Conservation (phyloP, 768 basidiomycete species). For the Rhizopogon vulgaris region DNA sequence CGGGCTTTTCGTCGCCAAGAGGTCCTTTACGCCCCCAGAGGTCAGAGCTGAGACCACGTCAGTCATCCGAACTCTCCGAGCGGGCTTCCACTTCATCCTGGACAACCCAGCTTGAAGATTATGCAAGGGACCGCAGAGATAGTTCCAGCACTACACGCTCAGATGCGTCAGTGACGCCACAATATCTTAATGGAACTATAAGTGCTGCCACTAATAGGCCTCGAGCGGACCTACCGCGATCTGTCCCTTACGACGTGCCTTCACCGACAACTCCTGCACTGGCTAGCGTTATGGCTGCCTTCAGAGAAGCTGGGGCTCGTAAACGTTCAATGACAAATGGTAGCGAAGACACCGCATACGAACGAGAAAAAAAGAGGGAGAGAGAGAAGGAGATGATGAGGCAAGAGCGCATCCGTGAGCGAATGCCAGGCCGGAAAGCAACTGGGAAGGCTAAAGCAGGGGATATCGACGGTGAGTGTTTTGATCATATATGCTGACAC, state of each 20-base stretch:
- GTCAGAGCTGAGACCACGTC: conserved; percentile 56
- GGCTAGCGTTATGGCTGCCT: conserved; percentile 58
- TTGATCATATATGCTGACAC: neutral
- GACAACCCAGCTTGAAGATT: conserved; percentile 16
- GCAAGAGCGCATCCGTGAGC: conserved; percentile 66
- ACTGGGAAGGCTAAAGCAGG: conserved; percentile 58
- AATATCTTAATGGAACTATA: conserved; percentile 24
- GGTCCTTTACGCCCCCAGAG: conserved; percentile 62
- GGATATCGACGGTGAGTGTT: conserved; percentile 74
- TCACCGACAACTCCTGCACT: conserved; percentile 40
- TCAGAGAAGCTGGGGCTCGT: conserved; percentile 53
- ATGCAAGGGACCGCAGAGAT: conserved; percentile 36
- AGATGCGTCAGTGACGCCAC: conserved; percentile 32
- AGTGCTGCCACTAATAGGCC: conserved; percentile 11
- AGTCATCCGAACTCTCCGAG: conserved; percentile 50
- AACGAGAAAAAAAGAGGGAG: conserved; percentile 53
- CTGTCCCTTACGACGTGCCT: conserved; percentile 9
- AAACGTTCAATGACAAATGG: conserved; percentile 48
- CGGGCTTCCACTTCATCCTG: conserved; percentile 40
- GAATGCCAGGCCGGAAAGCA: conserved; percentile 49
- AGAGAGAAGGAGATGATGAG: conserved; percentile 57
- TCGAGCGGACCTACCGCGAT: conserved; percentile 12
- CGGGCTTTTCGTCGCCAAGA: conserved; percentile 35
- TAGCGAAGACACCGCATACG: conserved; percentile 48
- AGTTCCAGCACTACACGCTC: conserved; percentile 45